A percentile compares a stretch with the other conserved stretches of the same genome.
These are phyloP conservation scores for Fraxinus excelsior DNA, from an alignment of 257 asterid species.

Conservation along the genomic window DNA sequence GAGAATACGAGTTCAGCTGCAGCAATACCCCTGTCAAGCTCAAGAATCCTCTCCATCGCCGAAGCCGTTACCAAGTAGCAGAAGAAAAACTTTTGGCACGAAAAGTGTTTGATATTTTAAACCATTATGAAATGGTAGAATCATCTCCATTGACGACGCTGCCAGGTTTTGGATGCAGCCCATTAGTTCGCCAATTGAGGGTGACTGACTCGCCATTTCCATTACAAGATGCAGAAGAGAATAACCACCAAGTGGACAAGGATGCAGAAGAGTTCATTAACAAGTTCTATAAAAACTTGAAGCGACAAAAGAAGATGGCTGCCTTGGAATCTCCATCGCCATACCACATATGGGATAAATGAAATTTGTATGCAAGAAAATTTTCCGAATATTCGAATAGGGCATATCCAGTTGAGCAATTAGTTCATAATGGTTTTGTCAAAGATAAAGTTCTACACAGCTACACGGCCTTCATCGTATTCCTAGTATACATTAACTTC, in stretches of 20 bases:
- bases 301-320: constrained; percentile 40
- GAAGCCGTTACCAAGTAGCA: background rate
- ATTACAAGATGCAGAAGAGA: constrained; percentile 14
- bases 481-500: too few species aligned
- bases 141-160: constrained; percentile 18
- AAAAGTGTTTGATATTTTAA: constrained; percentile 26
- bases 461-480: too few species aligned
- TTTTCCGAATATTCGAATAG: background rate
- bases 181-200: constrained; percentile 24
- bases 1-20: constrained; percentile 56
- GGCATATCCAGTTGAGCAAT: too few species aligned
- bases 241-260: constrained; percentile 36
- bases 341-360: constrained; percentile 35
- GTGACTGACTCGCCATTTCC: constrained; percentile 31
- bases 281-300: constrained; percentile 53
- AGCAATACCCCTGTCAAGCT: constrained; percentile 38
- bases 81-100: constrained; percentile 16
- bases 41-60: background rate
- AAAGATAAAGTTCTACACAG: too few species aligned
- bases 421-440: too few species aligned
- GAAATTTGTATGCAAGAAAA: constrained; percentile 2
- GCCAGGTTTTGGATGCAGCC: constrained; percentile 28
- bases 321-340: constrained; percentile 54
- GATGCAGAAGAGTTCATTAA: constrained; percentile 53
- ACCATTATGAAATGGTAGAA: constrained; percentile 18